Percentiles rank a stretch among this genome's conserved stretches.
Evolutionary conservation across 805 yeast genomes (phyloP).

Genomic region (Sungouiella blattae): DNA sequence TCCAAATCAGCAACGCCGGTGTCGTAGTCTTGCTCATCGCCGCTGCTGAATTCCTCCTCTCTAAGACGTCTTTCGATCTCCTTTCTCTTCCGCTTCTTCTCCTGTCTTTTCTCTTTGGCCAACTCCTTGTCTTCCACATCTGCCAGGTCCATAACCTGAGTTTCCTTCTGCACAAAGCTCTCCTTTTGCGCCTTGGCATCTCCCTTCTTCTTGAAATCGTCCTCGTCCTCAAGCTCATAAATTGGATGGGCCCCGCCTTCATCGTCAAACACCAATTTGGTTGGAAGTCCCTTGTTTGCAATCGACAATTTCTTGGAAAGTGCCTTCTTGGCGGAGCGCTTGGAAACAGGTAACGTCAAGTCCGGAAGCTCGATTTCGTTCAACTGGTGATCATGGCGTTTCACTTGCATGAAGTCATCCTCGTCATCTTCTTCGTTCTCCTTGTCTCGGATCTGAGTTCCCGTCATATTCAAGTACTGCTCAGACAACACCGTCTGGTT

Average conservation of each 20-base stretch:
- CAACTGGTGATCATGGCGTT: constrained; percentile 71
- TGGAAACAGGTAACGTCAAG: constrained; percentile 65
- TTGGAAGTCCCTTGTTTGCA: constrained; percentile 61
- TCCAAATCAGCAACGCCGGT: constrained; percentile 39
- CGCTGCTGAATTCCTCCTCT: constrained; percentile 39
- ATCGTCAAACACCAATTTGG: constrained; percentile 85
- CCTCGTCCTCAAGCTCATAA: constrained; percentile 88
- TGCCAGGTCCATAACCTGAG: constrained; percentile 61
- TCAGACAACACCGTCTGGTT: constrained; percentile 91
- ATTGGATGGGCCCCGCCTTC: constrained; percentile 91
- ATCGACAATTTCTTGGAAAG: constrained; percentile 76
- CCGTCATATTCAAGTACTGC: constrained; percentile 75
- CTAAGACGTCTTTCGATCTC: constrained; percentile 62
- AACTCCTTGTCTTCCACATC: constrained; percentile 76
- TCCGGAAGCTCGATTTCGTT: constrained; percentile 64
- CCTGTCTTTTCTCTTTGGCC: constrained; percentile 75
- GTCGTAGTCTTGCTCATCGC: constrained; percentile 29
- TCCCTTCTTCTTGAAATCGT: constrained; percentile 73
- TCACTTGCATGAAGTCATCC: constrained; percentile 78
- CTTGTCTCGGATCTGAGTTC: constrained; percentile 27
- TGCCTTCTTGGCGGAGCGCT: constrained; percentile 80
- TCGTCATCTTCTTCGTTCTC: constrained; percentile 48
- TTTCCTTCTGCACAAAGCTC: constrained; percentile 63
- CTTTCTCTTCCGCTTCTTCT: constrained; percentile 84
- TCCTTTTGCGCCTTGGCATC: constrained; percentile 66